These are phyloP conservation scores for Ascochyta rabiei DNA, from an alignment of 2,329 filamentous ascomycete genomes.

Conservation along the genomic window DNA sequence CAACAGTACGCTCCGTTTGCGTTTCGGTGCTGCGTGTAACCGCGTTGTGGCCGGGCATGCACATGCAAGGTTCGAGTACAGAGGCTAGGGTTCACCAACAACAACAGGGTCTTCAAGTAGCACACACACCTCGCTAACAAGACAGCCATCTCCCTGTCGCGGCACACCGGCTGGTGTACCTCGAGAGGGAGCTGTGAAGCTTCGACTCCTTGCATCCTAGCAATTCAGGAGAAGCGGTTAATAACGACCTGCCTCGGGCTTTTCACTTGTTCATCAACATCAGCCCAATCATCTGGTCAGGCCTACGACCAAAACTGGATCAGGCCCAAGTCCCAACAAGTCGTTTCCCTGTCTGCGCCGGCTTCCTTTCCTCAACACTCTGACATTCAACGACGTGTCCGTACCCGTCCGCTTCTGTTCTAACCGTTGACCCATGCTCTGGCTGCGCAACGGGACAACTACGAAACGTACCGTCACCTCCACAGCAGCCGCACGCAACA, in stretches of 20 bases:
- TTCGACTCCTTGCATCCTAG: constrained; percentile 2
- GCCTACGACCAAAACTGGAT: not conserved
- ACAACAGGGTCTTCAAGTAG: constrained; percentile 7
- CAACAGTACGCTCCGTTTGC: not conserved
- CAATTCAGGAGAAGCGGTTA: not conserved
- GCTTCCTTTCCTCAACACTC: not conserved
- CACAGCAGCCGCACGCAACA: constrained; percentile 12
- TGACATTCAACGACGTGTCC: not conserved
- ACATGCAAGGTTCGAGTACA: constrained; percentile 11
- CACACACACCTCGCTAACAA: constrained; percentile 11
- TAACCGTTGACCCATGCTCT: constrained; percentile 3
- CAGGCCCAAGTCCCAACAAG: not conserved
- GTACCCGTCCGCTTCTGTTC: not conserved
- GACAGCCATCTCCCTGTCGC: constrained; percentile 14
- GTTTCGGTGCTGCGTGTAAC: not conserved
- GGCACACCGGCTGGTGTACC: constrained; percentile 9
- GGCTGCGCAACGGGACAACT: constrained; percentile 26
- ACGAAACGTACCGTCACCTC: constrained; percentile 5
- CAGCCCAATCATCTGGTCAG: not conserved
- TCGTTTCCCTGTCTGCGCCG: not conserved
- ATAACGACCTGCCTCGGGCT: not conserved
- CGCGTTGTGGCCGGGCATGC: constrained; percentile 4
- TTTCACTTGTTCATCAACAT: not conserved
- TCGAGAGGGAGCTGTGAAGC: not conserved
- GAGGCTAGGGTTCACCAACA: not conserved